Conservation (phyloP, 305 asterid genomes). For the Fraxinus nigra region DNA sequence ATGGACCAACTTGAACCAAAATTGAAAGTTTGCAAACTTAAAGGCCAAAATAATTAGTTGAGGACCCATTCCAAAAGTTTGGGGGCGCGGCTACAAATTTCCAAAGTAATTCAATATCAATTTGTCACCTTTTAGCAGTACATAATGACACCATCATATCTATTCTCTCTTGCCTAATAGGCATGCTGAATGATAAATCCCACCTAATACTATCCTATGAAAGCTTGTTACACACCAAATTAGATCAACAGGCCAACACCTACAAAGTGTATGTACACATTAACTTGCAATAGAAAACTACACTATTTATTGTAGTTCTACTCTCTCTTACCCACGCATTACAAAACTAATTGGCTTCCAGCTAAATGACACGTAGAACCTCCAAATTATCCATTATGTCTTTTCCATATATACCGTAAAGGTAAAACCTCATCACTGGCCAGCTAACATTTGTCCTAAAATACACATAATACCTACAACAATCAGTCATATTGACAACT, state of each 20-base stretch:
- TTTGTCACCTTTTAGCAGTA: neutral
- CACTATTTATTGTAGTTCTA: neutral
- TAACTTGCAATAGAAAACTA: neutral
- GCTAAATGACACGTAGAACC: neutral
- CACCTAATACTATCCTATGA: neutral
- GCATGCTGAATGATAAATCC: neutral
- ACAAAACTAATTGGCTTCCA: neutral
- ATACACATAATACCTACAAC: neutral
- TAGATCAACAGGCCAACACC: neutral
- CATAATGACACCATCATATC: neutral
- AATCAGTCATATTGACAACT: neutral
- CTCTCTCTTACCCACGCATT: neutral
- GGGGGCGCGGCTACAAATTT: neutral
- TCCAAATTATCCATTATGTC: neutral
- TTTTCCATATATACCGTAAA: neutral
- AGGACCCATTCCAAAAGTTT: neutral
- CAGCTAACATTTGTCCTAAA: neutral
- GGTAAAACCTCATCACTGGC: neutral
- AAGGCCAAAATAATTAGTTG: neutral
- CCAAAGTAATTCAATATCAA: neutral
- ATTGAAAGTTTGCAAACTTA: neutral
- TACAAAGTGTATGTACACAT: neutral
- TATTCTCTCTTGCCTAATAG: neutral
- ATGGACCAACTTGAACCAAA: neutral
- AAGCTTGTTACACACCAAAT: neutral